Percentiles rank a stretch among this genome's conserved stretches.
These are phyloP conservation scores for Centrapalus pauciflorus DNA, from an alignment of 129 eudicot species.

Conservation along the genomic window DNA sequence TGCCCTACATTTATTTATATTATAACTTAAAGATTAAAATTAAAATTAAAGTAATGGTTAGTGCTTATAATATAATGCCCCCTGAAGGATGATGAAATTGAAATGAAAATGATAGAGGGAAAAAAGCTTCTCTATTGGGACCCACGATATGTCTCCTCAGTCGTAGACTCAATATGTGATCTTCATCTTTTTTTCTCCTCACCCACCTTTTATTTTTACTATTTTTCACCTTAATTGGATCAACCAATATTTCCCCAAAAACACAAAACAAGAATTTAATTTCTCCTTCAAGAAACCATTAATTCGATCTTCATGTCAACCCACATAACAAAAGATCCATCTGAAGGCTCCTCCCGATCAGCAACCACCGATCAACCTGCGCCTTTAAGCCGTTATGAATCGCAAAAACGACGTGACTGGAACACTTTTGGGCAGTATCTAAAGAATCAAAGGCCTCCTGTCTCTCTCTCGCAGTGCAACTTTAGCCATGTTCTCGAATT, in stretches of 20 bases:
- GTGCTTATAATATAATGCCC: constrained; percentile 38
- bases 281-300: neutral
- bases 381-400: constrained; percentile 68
- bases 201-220: constrained; percentile 18
- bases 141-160: constrained; percentile 55
- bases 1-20: constrained; percentile 36
- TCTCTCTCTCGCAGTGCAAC: constrained; percentile 49
- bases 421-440: constrained; percentile 84
- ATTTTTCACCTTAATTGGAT: constrained; percentile 12
- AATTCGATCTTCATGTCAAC: constrained; percentile 38
- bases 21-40: constrained; percentile 24
- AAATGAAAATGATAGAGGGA: constrained; percentile 16
- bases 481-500: constrained; percentile 66
- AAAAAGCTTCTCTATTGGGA: constrained; percentile 37
- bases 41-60: constrained; percentile 28
- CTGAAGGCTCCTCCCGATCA: constrained; percentile 42
- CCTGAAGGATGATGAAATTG: constrained; percentile 20
- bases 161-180: constrained; percentile 51
- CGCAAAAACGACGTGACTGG: constrained; percentile 86
- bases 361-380: constrained; percentile 30
- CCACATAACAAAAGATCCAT: constrained; percentile 29
- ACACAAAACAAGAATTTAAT: neutral
- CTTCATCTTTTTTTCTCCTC: constrained; percentile 42
- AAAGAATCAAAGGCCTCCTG: constrained; percentile 69
- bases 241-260: constrained; percentile 3